Percentiles rank a stretch among this genome's conserved stretches.
Evolutionary conservation across 202 grass and related monocot genomes (phyloP).

Genomic region (Bolboschoenoplectus hybrid): DNA sequence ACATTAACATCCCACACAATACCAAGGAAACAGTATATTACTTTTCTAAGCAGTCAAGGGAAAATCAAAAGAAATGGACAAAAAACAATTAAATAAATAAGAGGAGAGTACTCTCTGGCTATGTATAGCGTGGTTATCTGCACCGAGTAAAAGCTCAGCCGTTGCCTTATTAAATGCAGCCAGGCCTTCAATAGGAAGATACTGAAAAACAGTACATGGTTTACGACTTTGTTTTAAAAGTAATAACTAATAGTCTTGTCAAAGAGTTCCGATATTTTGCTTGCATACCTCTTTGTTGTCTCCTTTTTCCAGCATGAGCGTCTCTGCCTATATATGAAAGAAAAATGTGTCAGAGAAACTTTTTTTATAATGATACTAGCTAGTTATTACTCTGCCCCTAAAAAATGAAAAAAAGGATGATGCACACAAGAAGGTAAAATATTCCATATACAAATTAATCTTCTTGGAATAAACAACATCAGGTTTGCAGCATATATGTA

Average conservation of each 20-base stretch:
- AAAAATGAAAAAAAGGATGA: not conserved
- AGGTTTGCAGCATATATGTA: not conserved
- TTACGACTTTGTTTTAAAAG: constrained; percentile 22
- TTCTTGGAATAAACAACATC: not conserved
- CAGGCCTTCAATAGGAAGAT: constrained; percentile 98
- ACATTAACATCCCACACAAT: not conserved
- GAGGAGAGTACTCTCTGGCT: constrained; percentile 64
- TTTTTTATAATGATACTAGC: constrained; percentile 23
- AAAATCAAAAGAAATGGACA: constrained; percentile 33
- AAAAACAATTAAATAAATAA: not conserved
- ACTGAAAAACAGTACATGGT: constrained; percentile 54
- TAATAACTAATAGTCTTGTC: constrained; percentile 14
- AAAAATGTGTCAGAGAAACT: constrained; percentile 14
- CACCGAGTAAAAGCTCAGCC: constrained; percentile 81
- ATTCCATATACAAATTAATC: not conserved
- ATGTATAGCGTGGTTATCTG: constrained; percentile 76
- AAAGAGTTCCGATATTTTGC: not conserved
- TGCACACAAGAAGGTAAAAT: not conserved
- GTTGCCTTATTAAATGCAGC: constrained; percentile 95
- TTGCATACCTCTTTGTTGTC: constrained; percentile 88
- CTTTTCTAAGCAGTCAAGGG: constrained; percentile 15
- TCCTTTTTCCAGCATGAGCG: constrained; percentile 92
- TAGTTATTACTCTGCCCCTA: not conserved
- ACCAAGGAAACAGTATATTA: not conserved
- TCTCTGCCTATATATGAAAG: constrained; percentile 63